Percentiles rank a stretch among this genome's conserved stretches.
These are phyloP conservation scores for Pelagophyceae sp. DNA, from an alignment of 352 stramenopile species.

Conservation along the genomic window DNA sequence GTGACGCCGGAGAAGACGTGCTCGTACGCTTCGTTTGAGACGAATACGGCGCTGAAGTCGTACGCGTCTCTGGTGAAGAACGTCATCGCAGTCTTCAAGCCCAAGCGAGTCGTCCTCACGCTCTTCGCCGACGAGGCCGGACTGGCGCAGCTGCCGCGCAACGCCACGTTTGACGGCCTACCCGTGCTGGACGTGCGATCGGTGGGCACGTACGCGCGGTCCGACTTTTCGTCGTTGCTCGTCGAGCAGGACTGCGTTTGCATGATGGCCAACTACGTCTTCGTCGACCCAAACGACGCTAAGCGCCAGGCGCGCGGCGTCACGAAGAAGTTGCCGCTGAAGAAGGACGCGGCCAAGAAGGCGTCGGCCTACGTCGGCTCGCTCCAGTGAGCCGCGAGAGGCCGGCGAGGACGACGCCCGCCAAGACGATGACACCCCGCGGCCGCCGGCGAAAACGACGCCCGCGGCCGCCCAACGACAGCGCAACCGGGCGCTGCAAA, in stretches of 20 bases:
- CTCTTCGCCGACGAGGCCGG: slow-evolving; percentile 85
- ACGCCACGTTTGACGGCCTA: slow-evolving; percentile 39
- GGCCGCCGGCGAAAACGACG: too few relatives aligned
- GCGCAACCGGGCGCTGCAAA: too few relatives aligned
- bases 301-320: too few relatives aligned
- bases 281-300: too few relatives aligned
- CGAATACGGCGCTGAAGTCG: slow-evolving; percentile 73
- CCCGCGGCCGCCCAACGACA: too few relatives aligned
- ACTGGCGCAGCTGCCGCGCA: slow-evolving; percentile 50
- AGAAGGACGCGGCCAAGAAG: too few relatives aligned
- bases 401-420: too few relatives aligned
- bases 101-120: slow-evolving; percentile 91
- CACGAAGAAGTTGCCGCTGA: too few relatives aligned
- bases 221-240: slow-evolving; percentile 47
- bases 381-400: too few relatives aligned
- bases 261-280: slow-evolving; percentile 65
- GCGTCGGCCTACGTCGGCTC: too few relatives aligned
- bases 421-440: too few relatives aligned
- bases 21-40: slow-evolving; percentile 96
- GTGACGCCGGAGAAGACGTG: slow-evolving; percentile 91
- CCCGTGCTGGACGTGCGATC: slow-evolving; percentile 20
- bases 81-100: slow-evolving; percentile 92
- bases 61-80: slow-evolving; percentile 89
- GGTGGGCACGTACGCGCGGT: slow-evolving; percentile 43
- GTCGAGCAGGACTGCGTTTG: slow-evolving; percentile 58